Evolutionary conservation across 2,329 filamentous ascomycete genomes (phyloP).

Genomic region (Cercospora sp.): DNA sequence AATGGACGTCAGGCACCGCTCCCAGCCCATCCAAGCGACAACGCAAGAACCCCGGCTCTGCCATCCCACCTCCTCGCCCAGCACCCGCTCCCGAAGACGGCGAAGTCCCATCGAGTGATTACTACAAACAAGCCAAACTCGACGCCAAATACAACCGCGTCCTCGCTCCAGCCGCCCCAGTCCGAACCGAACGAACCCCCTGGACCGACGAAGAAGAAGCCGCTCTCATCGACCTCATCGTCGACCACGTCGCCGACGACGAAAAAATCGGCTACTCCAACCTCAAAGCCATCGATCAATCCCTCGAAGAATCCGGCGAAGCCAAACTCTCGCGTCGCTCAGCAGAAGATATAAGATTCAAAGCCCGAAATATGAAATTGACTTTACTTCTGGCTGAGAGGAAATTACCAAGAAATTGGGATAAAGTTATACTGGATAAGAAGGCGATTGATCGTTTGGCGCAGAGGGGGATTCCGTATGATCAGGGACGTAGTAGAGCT

Average conservation of each 20-base stretch:
- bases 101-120: constrained; percentile 5
- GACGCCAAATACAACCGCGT: constrained; percentile 29
- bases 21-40: constrained; percentile 26
- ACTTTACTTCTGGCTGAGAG: constrained; percentile 43
- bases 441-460: constrained; percentile 43
- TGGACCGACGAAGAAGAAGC: constrained; percentile 42
- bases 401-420: constrained; percentile 48
- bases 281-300: constrained; percentile 45
- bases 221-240: constrained; percentile 54
- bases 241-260: constrained; percentile 41
- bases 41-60: constrained; percentile 38
- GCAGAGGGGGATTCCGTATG: constrained; percentile 33
- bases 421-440: constrained; percentile 45
- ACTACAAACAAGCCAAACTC: constrained; percentile 29
- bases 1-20: background rate
- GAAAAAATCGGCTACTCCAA: constrained; percentile 46
- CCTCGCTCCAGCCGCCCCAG: constrained; percentile 5
- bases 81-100: constrained; percentile 18
- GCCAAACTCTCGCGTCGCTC: constrained; percentile 42
- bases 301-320: constrained; percentile 23
- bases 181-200: constrained; percentile 29
- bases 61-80: constrained; percentile 32
- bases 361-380: constrained; percentile 56
- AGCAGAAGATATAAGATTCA: constrained; percentile 52
- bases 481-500: constrained; percentile 23